These are phyloP conservation scores for Pinus albicaulis DNA, from an alignment of 75 land plant species.

Conservation along the genomic window DNA sequence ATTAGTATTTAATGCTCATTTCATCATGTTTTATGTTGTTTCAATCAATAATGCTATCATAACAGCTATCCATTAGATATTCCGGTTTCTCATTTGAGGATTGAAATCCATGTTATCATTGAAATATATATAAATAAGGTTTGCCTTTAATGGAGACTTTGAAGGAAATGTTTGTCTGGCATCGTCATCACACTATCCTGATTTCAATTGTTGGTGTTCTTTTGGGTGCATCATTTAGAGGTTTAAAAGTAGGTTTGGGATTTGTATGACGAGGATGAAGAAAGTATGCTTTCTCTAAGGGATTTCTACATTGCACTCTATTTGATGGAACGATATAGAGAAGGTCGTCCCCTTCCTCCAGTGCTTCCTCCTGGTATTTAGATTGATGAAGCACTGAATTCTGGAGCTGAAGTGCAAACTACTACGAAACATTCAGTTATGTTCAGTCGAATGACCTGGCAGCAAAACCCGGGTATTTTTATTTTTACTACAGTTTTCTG, in stretches of 20 bases:
- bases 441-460: conserved; percentile 49
- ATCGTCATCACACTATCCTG: neutral
- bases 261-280: conserved; percentile 90
- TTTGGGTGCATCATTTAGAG: conserved; percentile 47
- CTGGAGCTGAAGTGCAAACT: conserved; percentile 26
- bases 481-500: neutral
- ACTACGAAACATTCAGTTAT: conserved; percentile 29
- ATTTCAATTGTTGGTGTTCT: neutral
- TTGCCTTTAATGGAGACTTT: neutral
- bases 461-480: conserved; percentile 38
- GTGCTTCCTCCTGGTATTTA: conserved; percentile 60
- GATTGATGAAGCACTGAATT: conserved; percentile 57
- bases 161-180: neutral
- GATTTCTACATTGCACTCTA: conserved; percentile 92
- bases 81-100: neutral
- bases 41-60: neutral
- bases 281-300: conserved; percentile 87
- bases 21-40: neutral
- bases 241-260: conserved; percentile 98
- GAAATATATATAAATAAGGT: neutral
- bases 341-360: conserved; percentile 75
- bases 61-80: neutral
- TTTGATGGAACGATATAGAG: conserved; percentile 89
- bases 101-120: neutral
- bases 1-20: neutral